Conservation (phyloP, 2,329 filamentous ascomycete species). For the Diaporthe batatas region DNA sequence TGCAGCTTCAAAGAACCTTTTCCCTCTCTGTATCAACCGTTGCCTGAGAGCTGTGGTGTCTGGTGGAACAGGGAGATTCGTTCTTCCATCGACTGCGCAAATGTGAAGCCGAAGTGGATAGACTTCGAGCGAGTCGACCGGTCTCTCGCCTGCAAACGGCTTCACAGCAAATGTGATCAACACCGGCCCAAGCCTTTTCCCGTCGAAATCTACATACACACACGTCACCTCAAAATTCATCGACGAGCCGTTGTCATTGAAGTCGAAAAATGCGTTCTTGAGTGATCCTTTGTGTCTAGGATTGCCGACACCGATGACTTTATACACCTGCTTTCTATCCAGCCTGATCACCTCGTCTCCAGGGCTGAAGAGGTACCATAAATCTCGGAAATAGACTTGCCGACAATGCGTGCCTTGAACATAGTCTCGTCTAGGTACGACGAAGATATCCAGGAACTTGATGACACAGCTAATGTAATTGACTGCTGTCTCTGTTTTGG, state of each 20-base stretch:
- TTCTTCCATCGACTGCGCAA: not conserved
- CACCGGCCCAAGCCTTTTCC: slow-evolving; percentile 48
- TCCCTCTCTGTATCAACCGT: slow-evolving; percentile 44
- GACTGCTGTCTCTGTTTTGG: slow-evolving; percentile 9
- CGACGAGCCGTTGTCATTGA: slow-evolving; percentile 21
- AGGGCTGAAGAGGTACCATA: slow-evolving; percentile 49
- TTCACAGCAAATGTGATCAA: slow-evolving; percentile 44
- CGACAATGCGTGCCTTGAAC: slow-evolving; percentile 35
- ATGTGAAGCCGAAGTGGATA: slow-evolving; percentile 46
- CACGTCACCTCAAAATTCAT: slow-evolving; percentile 40
- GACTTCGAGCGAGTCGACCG: slow-evolving; percentile 45
- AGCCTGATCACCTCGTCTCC: slow-evolving; percentile 45
- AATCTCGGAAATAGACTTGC: slow-evolving; percentile 46
- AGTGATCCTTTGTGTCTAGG: slow-evolving; percentile 29
- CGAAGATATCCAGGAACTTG: slow-evolving; percentile 43
- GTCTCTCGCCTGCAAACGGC: slow-evolving; percentile 47
- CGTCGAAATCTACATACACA: slow-evolving; percentile 51
- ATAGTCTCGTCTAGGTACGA: slow-evolving; percentile 36
- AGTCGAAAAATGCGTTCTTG: not conserved
- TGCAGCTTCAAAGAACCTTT: slow-evolving; percentile 44
- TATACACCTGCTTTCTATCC: slow-evolving; percentile 46
- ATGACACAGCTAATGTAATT: slow-evolving; percentile 43
- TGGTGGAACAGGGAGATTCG: rapidly evolving
- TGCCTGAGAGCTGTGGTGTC: slow-evolving; percentile 24
- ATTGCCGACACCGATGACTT: slow-evolving; percentile 42